Evolutionary conservation across 257 asterid genomes (phyloP), one percentile per base, ranked within the genome.

Genomic region (Nicotiana tomentosiformis): DNA sequence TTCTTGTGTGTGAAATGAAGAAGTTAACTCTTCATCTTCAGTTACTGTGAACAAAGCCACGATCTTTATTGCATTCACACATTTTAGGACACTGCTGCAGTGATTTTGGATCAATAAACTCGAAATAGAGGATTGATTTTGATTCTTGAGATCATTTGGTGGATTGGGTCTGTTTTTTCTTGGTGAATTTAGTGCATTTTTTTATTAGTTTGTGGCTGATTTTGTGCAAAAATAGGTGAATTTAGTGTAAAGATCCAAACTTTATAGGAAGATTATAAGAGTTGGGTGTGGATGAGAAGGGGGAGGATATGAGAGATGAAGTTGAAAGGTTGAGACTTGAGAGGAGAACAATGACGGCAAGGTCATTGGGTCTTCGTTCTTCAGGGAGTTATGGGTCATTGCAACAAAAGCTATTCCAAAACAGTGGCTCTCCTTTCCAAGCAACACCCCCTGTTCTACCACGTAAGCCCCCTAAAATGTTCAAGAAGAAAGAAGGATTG

Each of bases 321-420:
- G 77, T 86, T 81, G 72, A 76, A 89, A 81, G 83, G 82, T 29
- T 29, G 30, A 29, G 30, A 29, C 30, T 85, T 87, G 84, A 78
- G 91, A 83, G 90, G 92, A 84, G 89, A 89, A 86, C 93, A 89
- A 93, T 96, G 98, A 93, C 93, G 86, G 82, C 91, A 77, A 93
- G 91, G 95, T 96, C 98, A 91, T 90, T 94, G 92, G 95, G 98
- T 89, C 93, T 96, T 88, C 95, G 99, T 89, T 83, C 99, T 86
- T 95, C 98, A 17, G 98, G 97, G 84, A 96, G 98, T 90, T 94
- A 93, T 93, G 99, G 99, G 66, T 96, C 98, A 83, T 87, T 96
- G 91, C 98, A 84, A 60, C 89, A 83, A 56, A 87, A 89, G 68
- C 95, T 89, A 81, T 69, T 89, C 67, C 98, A 92, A 88, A 90